Conservation (phyloP, 306 rosid species). For the Rubus idaeus region DNA sequence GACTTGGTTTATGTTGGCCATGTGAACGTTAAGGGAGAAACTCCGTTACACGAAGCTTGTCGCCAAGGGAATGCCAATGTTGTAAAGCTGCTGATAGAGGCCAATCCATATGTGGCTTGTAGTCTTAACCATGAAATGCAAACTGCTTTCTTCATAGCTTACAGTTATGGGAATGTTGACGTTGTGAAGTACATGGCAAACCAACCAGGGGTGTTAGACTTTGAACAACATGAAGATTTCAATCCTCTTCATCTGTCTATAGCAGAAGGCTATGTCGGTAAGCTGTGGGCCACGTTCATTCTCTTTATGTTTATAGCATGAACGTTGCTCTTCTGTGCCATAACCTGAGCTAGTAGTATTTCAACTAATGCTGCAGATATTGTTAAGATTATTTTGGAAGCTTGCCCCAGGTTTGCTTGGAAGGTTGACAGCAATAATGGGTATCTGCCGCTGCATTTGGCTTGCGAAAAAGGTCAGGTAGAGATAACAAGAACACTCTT, state of each 20-base stretch:
- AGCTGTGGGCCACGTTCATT: neutral
- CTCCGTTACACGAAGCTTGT: slow-evolving; percentile 73
- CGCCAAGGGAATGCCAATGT: slow-evolving; percentile 37
- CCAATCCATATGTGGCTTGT: slow-evolving; percentile 36
- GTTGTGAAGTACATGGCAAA: slow-evolving; percentile 41
- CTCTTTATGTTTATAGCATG: neutral
- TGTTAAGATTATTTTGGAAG: slow-evolving; percentile 48
- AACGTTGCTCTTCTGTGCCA: neutral
- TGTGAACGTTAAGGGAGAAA: slow-evolving; percentile 44
- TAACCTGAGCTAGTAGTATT: neutral
- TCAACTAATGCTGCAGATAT: slow-evolving; percentile 42
- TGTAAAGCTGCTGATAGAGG: slow-evolving; percentile 44
- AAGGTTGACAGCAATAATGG: slow-evolving; percentile 46
- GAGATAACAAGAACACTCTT: slow-evolving; percentile 53
- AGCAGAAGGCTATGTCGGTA: slow-evolving; percentile 62
- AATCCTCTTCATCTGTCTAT: slow-evolving; percentile 56
- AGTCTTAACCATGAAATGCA: slow-evolving; percentile 36
- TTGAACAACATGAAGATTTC: slow-evolving; percentile 37
- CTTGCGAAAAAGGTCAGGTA: slow-evolving; percentile 41
- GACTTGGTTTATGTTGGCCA: slow-evolving; percentile 37
- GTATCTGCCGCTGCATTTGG: slow-evolving; percentile 50
- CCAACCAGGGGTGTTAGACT: slow-evolving; percentile 27
- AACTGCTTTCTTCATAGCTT: slow-evolving; percentile 51
- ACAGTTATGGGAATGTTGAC: slow-evolving; percentile 57
- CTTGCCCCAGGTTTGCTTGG: slow-evolving; percentile 35